Evolutionary conservation across 202 grass and related monocot genomes (phyloP).

Genomic region (Bolboschoenoplectus hybrid): DNA sequence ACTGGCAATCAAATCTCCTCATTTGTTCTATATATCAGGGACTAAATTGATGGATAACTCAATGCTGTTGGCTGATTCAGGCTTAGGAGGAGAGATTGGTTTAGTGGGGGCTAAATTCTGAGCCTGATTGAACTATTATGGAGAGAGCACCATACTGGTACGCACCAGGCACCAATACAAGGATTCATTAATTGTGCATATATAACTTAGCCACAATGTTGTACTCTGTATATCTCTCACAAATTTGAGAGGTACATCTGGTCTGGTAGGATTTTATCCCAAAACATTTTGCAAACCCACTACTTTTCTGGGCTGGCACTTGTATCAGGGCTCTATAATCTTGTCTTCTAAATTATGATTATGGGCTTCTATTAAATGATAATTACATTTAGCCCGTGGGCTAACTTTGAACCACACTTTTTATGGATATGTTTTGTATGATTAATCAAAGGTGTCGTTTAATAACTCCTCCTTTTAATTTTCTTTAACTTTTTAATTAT

Average conservation of each 20-base stretch:
- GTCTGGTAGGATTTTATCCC: not conserved
- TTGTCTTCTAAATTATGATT: not conserved
- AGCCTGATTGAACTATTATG: not conserved
- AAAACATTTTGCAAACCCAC: not conserved
- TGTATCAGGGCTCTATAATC: not conserved
- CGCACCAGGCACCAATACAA: not conserved
- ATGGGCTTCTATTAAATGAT: not conserved
- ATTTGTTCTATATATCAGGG: not conserved
- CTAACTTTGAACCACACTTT: no score
- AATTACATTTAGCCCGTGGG: not conserved
- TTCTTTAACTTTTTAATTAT: no score
- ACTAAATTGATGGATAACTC: not conserved
- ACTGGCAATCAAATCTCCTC: not conserved
- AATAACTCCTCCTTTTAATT: no score
- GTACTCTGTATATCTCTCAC: not conserved
- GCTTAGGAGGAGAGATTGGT: not conserved
- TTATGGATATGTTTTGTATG: not conserved
- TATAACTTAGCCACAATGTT: not conserved
- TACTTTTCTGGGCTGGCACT: not conserved
- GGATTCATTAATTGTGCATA: not conserved
- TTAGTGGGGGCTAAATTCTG: not conserved
- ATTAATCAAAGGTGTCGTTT: no score
- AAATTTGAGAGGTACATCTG: not conserved
- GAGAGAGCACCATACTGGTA: not conserved
- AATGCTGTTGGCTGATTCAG: not conserved